Base-by-base conservation (phyloP, 768 basidiomycete species). In the Fistulinella prunicolor region DNA sequence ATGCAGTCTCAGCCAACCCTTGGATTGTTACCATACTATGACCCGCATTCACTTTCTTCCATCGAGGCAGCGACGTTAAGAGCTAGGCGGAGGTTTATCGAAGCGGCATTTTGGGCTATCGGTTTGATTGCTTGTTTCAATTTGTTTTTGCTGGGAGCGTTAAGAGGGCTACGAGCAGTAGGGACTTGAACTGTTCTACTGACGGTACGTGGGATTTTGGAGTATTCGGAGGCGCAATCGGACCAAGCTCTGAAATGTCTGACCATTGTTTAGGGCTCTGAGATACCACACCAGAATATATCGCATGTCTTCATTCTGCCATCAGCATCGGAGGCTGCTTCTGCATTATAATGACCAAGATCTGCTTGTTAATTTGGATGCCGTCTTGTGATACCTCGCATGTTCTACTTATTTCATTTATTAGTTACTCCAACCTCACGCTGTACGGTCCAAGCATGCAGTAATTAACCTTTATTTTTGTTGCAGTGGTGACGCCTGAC, bases 61-160 rank as follows among this genome's bases (percentile, higher is more conserved):
- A 42, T 72, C 3, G 61, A 62, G 40, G 64, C 63, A 44, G 76
- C 76, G 23, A 56, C 52, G 9, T 47, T 51, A 38, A 63, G 78
- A 22, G 76, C 77, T 28, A 65, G 65, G 38, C 55, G 70, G 71
- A 68, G 78, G 29, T 78, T 79, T 49, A 48, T 72, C n/a, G 60
- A 58, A 45, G 75, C 75, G 6, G 48, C 70, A 16, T 28, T 70
- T 14, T 74, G 73, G 69, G 73, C 68, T 5, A 39, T 71, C 26
- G 55, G 65, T 38, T 60, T 76, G 29, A 52, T 67, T 26, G 42
- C 53, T 17, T 55, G 66, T 19, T 42, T 34, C 26, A 28, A 28
- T 28, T 12, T 69, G 16, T 54, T 69, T 35, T 43, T 68, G 35
- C 41, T 70, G 42, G 56, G 56, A 44, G 60, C 26, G 39, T 52